Percentiles rank a stretch among this genome's conserved stretches.
Evolutionary conservation across 345 rosid species (phyloP).

Genomic region (Eucalyptus curtisii): DNA sequence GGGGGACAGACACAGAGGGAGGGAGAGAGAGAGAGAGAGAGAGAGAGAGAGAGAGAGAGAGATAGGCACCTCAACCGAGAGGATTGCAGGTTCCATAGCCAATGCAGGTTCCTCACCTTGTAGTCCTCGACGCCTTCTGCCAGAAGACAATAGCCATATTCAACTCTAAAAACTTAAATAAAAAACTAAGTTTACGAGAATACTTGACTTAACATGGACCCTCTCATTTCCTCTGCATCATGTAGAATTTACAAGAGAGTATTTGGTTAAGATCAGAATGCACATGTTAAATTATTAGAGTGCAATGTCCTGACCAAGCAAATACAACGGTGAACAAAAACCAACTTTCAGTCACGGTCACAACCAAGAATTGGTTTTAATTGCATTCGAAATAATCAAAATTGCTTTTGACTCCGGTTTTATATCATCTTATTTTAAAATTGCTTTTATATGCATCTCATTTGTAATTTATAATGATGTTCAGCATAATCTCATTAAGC

Average conservation of each 20-base stretch:
- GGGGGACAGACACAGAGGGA: not conserved
- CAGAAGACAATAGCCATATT: not conserved
- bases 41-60: not conserved
- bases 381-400: not conserved
- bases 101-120: slow-evolving; percentile 36
- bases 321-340: not conserved
- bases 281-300: not conserved
- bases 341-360: not conserved
- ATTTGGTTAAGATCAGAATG: not conserved
- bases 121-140: slow-evolving; percentile 38
- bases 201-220: not conserved
- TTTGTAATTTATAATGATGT: not conserved
- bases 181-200: not conserved
- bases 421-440: not conserved
- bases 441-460: not conserved
- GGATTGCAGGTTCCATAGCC: slow-evolving; percentile 71
- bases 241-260: not conserved
- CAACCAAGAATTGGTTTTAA: not conserved
- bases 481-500: not conserved
- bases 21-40: not conserved
- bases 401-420: not conserved
- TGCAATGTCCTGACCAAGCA: not conserved
- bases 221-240: not conserved
- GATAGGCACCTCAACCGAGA: slow-evolving; percentile 73
- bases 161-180: not conserved